These are phyloP conservation scores for Populus trichocarpa DNA, from an alignment of 441 rosid species.

Conservation along the genomic window DNA sequence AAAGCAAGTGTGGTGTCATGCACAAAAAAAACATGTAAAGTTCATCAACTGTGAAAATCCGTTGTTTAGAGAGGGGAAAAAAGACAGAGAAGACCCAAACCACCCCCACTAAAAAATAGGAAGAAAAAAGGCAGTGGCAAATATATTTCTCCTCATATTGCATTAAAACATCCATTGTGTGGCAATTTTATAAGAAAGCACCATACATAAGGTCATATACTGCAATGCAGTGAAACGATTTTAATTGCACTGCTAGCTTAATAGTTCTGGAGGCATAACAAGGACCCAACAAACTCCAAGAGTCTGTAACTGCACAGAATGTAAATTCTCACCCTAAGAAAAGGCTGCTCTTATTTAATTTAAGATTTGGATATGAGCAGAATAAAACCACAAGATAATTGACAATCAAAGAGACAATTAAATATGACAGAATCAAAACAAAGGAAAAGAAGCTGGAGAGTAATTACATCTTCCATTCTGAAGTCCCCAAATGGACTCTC, in stretches of 20 bases:
- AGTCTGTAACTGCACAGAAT: background rate
- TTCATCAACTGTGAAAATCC: background rate
- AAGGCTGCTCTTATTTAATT: background rate
- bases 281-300: background rate
- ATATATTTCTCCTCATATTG: background rate
- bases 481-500: slow-evolving; percentile 65
- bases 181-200: background rate
- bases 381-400: background rate
- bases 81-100: background rate
- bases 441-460: slow-evolving; percentile 7
- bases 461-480: slow-evolving; percentile 51
- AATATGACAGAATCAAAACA: background rate
- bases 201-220: background rate
- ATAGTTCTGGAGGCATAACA: background rate
- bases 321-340: background rate
- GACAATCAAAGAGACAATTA: slow-evolving; percentile 4
- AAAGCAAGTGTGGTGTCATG: slow-evolving; percentile 11
- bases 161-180: background rate
- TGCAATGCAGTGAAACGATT: background rate
- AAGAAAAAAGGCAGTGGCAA: background rate
- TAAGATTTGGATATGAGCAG: background rate
- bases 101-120: background rate
- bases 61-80: background rate
- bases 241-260: background rate
- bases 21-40: background rate